A percentile compares a stretch with the other conserved stretches of the same genome.
Evolutionary conservation across 805 yeast species (phyloP).

Genomic region (Pichia nakasei): DNA sequence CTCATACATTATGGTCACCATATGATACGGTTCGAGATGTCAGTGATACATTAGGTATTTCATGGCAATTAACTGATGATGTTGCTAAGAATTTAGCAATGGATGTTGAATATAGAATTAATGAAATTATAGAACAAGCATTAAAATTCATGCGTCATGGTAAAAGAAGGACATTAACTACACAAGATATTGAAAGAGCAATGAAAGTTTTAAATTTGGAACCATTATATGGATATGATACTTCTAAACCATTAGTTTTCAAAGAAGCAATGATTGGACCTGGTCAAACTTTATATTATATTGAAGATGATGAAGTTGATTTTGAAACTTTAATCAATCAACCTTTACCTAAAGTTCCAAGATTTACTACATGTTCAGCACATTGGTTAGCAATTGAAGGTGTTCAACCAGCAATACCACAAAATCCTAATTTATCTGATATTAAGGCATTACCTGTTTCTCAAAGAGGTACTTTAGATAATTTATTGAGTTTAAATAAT

Average conservation of each 20-base stretch:
- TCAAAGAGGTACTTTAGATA: constrained; percentile 73
- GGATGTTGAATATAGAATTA: constrained; percentile 98
- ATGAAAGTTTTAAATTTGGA: constrained; percentile 82
- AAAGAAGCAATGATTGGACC: constrained; percentile 84
- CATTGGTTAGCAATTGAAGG: constrained; percentile 99
- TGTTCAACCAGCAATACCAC: constrained; percentile 95
- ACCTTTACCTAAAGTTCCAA: constrained; percentile 91
- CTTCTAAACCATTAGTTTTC: constrained; percentile 60
- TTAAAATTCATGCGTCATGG: constrained; percentile 93
- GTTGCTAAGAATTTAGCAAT: constrained; percentile 91
- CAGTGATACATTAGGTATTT: constrained; percentile 82
- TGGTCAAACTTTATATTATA: constrained; percentile 87
- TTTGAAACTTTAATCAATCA: constrained; percentile 88
- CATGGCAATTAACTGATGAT: constrained; percentile 68
- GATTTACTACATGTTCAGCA: constrained; percentile 86
- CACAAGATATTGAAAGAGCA: constrained; percentile 76
- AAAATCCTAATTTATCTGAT: constrained; percentile 81
- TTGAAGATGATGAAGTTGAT: constrained; percentile 88
- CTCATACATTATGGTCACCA: constrained; percentile 96
- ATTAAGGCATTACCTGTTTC: constrained; percentile 70
- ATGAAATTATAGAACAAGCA: constrained; percentile 93
- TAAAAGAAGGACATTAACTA: constrained; percentile 71
- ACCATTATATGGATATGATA: constrained; percentile 85
- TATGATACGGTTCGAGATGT: constrained; percentile 94
- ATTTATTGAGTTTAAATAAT: constrained; percentile 46